A percentile compares a stretch with the other conserved stretches of the same genome.
Evolutionary conservation across 2,329 filamentous ascomycete species (phyloP).

Genomic region (Penicillium sclerotigenum): DNA sequence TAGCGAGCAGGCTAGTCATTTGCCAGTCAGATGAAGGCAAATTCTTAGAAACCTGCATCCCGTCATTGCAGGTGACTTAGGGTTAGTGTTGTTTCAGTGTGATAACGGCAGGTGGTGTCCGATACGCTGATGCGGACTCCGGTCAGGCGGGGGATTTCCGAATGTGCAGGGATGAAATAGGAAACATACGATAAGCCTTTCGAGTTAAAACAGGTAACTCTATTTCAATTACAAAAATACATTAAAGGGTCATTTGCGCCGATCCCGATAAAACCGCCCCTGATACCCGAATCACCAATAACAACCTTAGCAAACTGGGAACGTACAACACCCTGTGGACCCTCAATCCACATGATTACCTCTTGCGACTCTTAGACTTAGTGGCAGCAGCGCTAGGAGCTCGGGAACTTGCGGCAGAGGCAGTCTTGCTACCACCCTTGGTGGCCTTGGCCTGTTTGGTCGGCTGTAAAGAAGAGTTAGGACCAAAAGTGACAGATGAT

Average conservation of each 20-base stretch:
- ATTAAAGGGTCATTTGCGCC: slow-evolving; percentile 20
- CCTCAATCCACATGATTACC: slow-evolving; percentile 30
- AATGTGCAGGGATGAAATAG: not conserved
- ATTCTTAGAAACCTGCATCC: not conserved
- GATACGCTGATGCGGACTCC: slow-evolving; percentile 10
- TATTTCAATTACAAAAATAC: slow-evolving; percentile 17
- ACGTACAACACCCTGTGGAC: not conserved
- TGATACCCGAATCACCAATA: slow-evolving; percentile 3
- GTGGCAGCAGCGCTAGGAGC: slow-evolving; percentile 74
- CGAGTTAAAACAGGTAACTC: not conserved
- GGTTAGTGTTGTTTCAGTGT: slow-evolving; percentile 6
- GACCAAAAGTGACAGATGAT: not conserved
- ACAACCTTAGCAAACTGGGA: slow-evolving; percentile 4
- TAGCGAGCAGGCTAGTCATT: not conserved
- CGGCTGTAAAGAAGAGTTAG: slow-evolving; percentile 48
- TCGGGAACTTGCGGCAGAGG: slow-evolving; percentile 73
- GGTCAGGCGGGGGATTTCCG: slow-evolving; percentile 4
- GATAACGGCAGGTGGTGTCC: slow-evolving; percentile 7
- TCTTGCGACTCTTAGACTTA: slow-evolving; percentile 52
- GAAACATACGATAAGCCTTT: slow-evolving; percentile 15
- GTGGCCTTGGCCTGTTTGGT: slow-evolving; percentile 91
- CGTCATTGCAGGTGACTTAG: slow-evolving; percentile 3
- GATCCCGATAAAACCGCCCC: slow-evolving; percentile 8
- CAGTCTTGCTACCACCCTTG: slow-evolving; percentile 72
- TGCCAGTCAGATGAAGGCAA: not conserved